A percentile compares a stretch with the other conserved stretches of the same genome.
Conservation (phyloP, 192 early-diverging fungal genomes). For the Mortierella hygrophila region DNA sequence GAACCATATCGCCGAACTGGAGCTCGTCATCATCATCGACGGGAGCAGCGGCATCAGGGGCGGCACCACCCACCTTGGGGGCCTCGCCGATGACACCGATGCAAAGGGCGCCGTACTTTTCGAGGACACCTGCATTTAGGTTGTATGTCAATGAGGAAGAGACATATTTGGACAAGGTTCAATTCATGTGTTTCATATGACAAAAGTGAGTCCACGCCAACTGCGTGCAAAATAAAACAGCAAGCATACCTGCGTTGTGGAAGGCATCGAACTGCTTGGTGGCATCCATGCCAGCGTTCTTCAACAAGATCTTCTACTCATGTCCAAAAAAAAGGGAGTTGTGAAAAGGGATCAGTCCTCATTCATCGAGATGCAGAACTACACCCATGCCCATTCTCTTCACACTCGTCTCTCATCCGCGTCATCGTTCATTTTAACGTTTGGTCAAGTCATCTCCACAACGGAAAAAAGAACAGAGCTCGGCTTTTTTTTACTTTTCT, state of each 20-base stretch:
- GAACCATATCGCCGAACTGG: slow-evolving; percentile 80
- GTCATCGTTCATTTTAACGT: neutral
- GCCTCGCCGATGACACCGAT: slow-evolving; percentile 73
- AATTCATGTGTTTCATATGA: neutral
- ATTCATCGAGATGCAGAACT: neutral
- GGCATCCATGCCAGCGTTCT: slow-evolving; percentile 84
- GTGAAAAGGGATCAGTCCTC: neutral
- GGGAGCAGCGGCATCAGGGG: slow-evolving; percentile 21
- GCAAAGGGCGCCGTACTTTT: slow-evolving; percentile 72
- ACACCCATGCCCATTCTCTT: neutral
- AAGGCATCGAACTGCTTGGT: slow-evolving; percentile 91
- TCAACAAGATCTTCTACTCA: slow-evolving; percentile 75
- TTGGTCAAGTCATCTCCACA: slow-evolving; percentile 11
- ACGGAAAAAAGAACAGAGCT: neutral
- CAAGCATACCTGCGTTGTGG: slow-evolving; percentile 66
- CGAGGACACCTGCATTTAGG: slow-evolving; percentile 59
- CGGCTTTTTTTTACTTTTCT: slow-evolving; percentile 6
- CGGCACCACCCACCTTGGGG: slow-evolving; percentile 27
- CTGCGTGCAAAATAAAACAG: too few relatives aligned
- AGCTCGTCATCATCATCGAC: slow-evolving; percentile 61
- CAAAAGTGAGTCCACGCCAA: neutral
- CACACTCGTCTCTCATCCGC: neutral
- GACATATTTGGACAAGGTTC: neutral
- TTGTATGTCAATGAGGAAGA: neutral
- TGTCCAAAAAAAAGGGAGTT: neutral